These are phyloP conservation scores for Tuber indicum DNA, from an alignment of 495 filamentous ascomycete species.

Conservation along the genomic window DNA sequence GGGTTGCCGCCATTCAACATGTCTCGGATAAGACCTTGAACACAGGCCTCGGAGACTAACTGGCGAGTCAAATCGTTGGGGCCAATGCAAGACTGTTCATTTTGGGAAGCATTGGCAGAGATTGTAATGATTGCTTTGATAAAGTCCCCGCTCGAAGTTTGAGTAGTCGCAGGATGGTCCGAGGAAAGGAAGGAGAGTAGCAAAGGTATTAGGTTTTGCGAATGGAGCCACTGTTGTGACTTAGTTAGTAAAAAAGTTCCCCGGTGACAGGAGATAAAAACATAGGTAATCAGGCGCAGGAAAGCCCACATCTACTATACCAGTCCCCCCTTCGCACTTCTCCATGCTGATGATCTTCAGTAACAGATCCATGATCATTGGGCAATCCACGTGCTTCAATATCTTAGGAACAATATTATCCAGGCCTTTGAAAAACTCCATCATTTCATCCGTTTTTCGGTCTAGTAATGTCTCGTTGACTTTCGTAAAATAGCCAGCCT, in stretches of 20 bases:
- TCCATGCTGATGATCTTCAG: slow-evolving; percentile 97
- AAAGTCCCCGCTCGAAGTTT: slow-evolving; percentile 96
- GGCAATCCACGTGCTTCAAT: slow-evolving; percentile 90
- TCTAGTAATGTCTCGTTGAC: slow-evolving; percentile 94
- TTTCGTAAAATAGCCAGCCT: slow-evolving; percentile 97
- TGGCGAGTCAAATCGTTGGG: slow-evolving; percentile 95
- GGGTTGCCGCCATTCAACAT: slow-evolving; percentile 95
- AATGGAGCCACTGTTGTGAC: slow-evolving; percentile 73
- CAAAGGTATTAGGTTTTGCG: slow-evolving; percentile 79
- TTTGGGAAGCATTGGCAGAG: slow-evolving; percentile 94
- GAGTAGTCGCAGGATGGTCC: slow-evolving; percentile 73
- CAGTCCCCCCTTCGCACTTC: slow-evolving; percentile 81
- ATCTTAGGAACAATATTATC: slow-evolving; percentile 75
- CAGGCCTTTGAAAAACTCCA: slow-evolving; percentile 75
- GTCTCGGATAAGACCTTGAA: slow-evolving; percentile 71
- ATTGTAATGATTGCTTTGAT: slow-evolving; percentile 99
- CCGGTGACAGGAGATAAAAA: slow-evolving; percentile 10
- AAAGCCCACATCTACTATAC: slow-evolving; percentile 80
- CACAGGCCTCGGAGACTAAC: slow-evolving; percentile 80
- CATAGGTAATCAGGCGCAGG: slow-evolving; percentile 13
- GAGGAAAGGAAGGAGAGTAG: slow-evolving; percentile 81
- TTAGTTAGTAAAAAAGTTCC: slow-evolving; percentile 34
- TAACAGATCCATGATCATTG: slow-evolving; percentile 97
- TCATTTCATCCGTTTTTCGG: slow-evolving; percentile 95
- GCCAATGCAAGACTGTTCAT: slow-evolving; percentile 94